These are phyloP conservation scores for Lentinula sp. DNA, from an alignment of 768 basidiomycete genomes.

Conservation along the genomic window DNA sequence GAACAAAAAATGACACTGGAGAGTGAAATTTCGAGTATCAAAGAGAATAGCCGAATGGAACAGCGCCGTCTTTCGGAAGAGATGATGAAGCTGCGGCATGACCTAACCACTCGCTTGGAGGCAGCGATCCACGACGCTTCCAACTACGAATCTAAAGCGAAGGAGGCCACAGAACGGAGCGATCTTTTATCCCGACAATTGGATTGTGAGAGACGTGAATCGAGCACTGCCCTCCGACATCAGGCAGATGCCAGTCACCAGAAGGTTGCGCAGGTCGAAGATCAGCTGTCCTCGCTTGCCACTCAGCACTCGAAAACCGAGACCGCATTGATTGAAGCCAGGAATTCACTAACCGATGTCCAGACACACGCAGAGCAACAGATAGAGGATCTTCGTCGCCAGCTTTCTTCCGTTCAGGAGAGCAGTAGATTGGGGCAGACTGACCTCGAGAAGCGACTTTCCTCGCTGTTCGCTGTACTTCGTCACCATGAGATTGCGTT, in stretches of 20 bases:
- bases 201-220: background rate
- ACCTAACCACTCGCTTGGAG: background rate
- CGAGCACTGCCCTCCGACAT: background rate
- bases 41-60: background rate
- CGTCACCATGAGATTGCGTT: background rate
- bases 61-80: background rate
- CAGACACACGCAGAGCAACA: background rate
- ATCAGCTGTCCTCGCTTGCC: background rate
- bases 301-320: background rate
- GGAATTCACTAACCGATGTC: background rate
- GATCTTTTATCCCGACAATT: background rate
- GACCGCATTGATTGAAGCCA: background rate
- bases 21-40: background rate
- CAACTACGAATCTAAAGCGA: background rate
- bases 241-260: background rate
- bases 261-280: background rate
- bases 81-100: background rate
- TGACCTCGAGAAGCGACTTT: background rate
- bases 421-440: background rate
- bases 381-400: background rate
- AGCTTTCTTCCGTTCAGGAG: background rate
- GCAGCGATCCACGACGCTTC: background rate
- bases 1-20: background rate
- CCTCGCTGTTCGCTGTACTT: background rate
- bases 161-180: background rate